phyloP scores from a whole-genome alignment of 1,139 yeast species.

The Magnusiomyces paraingens region DNA sequence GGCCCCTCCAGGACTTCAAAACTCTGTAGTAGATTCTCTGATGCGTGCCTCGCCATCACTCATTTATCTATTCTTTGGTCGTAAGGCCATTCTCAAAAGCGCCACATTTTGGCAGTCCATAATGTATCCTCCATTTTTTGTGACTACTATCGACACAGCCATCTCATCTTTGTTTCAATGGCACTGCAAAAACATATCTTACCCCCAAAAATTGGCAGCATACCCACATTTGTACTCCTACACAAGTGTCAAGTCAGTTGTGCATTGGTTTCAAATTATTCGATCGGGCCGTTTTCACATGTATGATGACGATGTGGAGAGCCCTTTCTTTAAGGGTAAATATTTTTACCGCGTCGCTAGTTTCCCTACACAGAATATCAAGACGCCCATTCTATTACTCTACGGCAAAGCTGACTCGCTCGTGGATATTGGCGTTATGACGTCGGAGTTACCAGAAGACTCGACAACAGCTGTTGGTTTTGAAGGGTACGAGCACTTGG shows the following conservation, averaged over 20 bases:
- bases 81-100: slow-evolving; percentile 64
- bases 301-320: slow-evolving; percentile 60
- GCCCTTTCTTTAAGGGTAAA: slow-evolving; percentile 33
- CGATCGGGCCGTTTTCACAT: slow-evolving; percentile 75
- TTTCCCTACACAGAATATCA: slow-evolving; percentile 59
- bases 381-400: slow-evolving; percentile 62
- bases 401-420: slow-evolving; percentile 79
- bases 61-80: slow-evolving; percentile 68
- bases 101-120: slow-evolving; percentile 78
- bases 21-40: slow-evolving; percentile 66
- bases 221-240: slow-evolving; percentile 85
- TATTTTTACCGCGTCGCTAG: slow-evolving; percentile 54
- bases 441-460: slow-evolving; percentile 44
- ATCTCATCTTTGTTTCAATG: slow-evolving; percentile 68
- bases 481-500: slow-evolving; percentile 71
- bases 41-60: slow-evolving; percentile 74
- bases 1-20: slow-evolving; percentile 80
- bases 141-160: slow-evolving; percentile 63
- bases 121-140: slow-evolving; percentile 77
- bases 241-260: slow-evolving; percentile 85
- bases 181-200: slow-evolving; percentile 62
- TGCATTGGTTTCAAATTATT: slow-evolving; percentile 95
- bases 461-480: slow-evolving; percentile 42
- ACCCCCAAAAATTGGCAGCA: slow-evolving; percentile 65
- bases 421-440: slow-evolving; percentile 77